Percentiles rank a stretch among this genome's conserved stretches.
Conservation (phyloP, 495 filamentous ascomycete genomes). For the Penicillium antarcticum region DNA sequence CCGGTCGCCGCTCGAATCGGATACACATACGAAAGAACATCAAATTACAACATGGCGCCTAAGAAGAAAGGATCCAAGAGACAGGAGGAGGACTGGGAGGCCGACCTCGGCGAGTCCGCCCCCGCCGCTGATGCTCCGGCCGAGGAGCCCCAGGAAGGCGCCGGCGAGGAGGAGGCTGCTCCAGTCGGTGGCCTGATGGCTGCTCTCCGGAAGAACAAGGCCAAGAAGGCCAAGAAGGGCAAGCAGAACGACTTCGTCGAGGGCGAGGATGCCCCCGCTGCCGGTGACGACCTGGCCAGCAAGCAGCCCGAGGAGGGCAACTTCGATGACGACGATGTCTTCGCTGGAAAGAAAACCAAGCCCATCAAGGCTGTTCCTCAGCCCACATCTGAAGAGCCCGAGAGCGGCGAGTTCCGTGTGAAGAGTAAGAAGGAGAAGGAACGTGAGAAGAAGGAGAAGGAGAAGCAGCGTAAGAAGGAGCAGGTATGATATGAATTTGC, state of each 20-base stretch:
- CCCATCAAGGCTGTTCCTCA: slow-evolving; percentile 45
- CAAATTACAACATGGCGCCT: slow-evolving; percentile 63
- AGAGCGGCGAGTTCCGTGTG: slow-evolving; percentile 62
- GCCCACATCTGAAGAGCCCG: slow-evolving; percentile 49
- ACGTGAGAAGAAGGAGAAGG: slow-evolving; percentile 87
- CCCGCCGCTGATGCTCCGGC: slow-evolving; percentile 48
- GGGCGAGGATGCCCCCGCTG: slow-evolving; percentile 54
- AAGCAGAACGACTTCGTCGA: slow-evolving; percentile 73
- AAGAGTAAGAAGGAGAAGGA: slow-evolving; percentile 97
- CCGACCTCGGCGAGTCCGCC: slow-evolving; percentile 80
- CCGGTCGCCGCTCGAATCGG: slow-evolving; percentile 18
- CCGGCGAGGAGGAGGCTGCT: slow-evolving; percentile 46
- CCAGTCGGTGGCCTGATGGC: slow-evolving; percentile 76
- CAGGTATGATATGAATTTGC: slow-evolving; percentile 49
- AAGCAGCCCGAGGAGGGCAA: slow-evolving; percentile 83
- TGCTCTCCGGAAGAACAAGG: slow-evolving; percentile 81
- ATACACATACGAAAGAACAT: slow-evolving; percentile 6
- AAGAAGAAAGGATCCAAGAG: slow-evolving; percentile 94
- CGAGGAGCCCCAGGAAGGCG: slow-evolving; percentile 38
- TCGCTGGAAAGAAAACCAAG: slow-evolving; percentile 66
- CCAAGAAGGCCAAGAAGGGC: slow-evolving; percentile 92
- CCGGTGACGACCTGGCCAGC: slow-evolving; percentile 42
- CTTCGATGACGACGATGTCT: slow-evolving; percentile 79
- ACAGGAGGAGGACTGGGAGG: slow-evolving; percentile 91
- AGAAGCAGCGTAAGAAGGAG: slow-evolving; percentile 92